Base-by-base conservation (phyloP, 345 rosid species). In the Conringia planisiliqua region DNA sequence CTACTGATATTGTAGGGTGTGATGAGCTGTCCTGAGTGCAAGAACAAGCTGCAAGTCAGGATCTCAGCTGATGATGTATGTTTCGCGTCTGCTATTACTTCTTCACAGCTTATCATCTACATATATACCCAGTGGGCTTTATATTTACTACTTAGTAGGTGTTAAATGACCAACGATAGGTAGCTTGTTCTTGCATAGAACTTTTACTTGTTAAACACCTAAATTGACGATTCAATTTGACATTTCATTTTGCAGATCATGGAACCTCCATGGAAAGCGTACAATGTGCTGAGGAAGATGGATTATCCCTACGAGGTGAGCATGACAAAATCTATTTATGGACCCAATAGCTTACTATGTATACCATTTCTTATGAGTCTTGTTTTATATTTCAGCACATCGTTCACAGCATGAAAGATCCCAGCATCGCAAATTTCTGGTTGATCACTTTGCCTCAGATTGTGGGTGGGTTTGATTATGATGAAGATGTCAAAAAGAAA, bases 251-350 rank as follows among this genome's bases (percentile, higher is more conserved):
- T 80, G 77, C 78, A 93, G 98, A 88, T 93, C 67, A 89, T 91
- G 97, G 97, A 93, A 72, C 97, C 97, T 80, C 97, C 98, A 39
- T 89, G 96, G 96, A 86, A 85, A 84, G 92, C 98, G 18, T 88
- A 84, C 70, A 87, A 91, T 63, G 80, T 93, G 46, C 67, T 91
- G 85, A 87, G 81, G 82, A 93, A 86, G 82, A 90, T 89, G 97
- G 97, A 91, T 64, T 91, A 93, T 80, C 98, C 97, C 3, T 93
- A 93, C 22, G 97, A 93, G 96, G 98, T 80, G 29, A 75, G 85
- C 72, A 63, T 64, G 48, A 44, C 13, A 52, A 4, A 32, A 62
- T 65, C 55, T 24, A 50, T 51, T 0, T 48, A 64, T 50, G 9
- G 11, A 51, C 57, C 58, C 50, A 47, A 42, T 20, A 66, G 27